Percentiles rank a stretch among this genome's conserved stretches.
These are phyloP conservation scores for Xylaria sp. DNA, from an alignment of 495 filamentous ascomycete genomes.

Conservation along the genomic window DNA sequence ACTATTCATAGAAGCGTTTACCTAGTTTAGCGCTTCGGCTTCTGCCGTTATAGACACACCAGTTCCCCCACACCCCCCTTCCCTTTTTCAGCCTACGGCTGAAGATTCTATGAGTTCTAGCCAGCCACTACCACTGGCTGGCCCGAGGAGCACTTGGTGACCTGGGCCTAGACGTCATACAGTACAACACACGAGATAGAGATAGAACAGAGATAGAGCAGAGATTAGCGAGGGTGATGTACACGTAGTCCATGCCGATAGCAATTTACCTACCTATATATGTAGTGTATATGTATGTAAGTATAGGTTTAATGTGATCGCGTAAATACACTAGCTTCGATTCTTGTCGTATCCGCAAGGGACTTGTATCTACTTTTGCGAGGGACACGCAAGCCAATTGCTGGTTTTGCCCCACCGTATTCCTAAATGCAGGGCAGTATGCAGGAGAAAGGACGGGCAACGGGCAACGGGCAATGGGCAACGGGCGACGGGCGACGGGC, in stretches of 20 bases:
- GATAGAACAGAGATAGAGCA: background rate
- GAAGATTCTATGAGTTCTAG: background rate
- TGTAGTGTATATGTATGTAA: too few relatives aligned
- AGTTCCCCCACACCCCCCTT: background rate
- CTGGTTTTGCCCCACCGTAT: background rate
- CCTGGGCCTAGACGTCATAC: background rate
- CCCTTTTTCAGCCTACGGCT: background rate
- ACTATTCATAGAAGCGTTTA: constrained; percentile 23
- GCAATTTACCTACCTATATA: too few relatives aligned
- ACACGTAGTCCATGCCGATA: constrained; percentile 10
- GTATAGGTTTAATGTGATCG: too few relatives aligned
- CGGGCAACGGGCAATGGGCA: too few relatives aligned
- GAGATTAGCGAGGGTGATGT: constrained; percentile 8
- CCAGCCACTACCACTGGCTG: background rate
- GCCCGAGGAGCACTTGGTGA: background rate
- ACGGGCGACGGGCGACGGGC: too few relatives aligned
- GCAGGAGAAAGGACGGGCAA: background rate
- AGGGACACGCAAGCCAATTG: constrained; percentile 21
- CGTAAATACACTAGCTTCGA: background rate
- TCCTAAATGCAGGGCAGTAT: background rate
- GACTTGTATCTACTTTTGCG: background rate
- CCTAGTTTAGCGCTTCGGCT: constrained; percentile 1
- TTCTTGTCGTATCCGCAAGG: background rate
- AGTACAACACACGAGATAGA: background rate
- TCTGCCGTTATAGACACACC: background rate